Evolutionary conservation across 2,329 filamentous ascomycete genomes (phyloP), one percentile per base, ranked within the genome.

Genomic region (Neophaeococcomyces mojaviensis): DNA sequence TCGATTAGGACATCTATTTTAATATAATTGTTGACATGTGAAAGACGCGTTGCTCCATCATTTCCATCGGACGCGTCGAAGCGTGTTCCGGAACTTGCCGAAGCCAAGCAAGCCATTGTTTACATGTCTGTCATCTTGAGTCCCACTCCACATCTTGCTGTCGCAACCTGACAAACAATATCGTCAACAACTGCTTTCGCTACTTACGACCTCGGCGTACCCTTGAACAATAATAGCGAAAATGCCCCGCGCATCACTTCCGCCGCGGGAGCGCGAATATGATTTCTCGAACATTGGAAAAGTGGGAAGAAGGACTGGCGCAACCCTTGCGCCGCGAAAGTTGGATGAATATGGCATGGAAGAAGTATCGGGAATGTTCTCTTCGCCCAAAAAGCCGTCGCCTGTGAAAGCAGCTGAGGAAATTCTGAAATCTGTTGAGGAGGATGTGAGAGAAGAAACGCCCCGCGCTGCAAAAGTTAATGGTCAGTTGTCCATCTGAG

Each of bases 311-410:
- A 94, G 94, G 76, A 98, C 92, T 1, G 92, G 92, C 36, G 77
- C 94, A 20, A 84, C 81, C 1, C 67, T 97, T 26, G 79, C 81
- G 58, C 87, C 95, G 46, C 87, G 87, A 43, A 72, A 82, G 50
- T 84, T 88, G 68, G 90, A 97, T 67, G 88, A 94, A 63, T 74
- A 95, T 73, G 92, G 90, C 64, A 81, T 98, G 71, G 88, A 96
- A 63, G 84, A 86, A 30, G 77, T 95, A 48, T 86, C 90, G 30
- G 79, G 80, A 55, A 79, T 97, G 54, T 95, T 95, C 65, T 96
- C 89, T 7, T 95, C 89, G 16, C 88, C 89, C 12, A 77, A 79
- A 54, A 85, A 82, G 58, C 68, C 65, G 44, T 75, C 73, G n/a
- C 69, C 72, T 1, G 51, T 58, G 18, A 60, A 59, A 48, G 53